Evolutionary conservation across 192 early-diverging fungal genomes (phyloP).

Genomic region (Linnemannia schmuckeri): DNA sequence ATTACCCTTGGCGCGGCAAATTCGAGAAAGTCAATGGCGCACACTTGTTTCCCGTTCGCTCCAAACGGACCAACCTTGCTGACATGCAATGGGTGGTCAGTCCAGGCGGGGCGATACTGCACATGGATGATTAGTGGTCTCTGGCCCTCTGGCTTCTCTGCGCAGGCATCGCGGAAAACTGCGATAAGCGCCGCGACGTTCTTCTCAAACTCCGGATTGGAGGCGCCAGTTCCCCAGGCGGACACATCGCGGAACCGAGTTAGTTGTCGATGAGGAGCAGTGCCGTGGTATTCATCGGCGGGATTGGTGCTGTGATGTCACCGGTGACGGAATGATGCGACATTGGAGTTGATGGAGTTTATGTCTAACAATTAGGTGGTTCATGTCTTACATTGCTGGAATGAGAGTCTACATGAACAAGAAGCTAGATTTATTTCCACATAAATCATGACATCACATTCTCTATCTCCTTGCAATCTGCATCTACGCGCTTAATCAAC

Average conservation of each 20-base stretch:
- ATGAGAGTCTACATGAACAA: no score
- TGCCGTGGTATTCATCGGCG: slow-evolving; percentile 24
- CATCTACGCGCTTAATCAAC: no score
- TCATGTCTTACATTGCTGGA: neutral
- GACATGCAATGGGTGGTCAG: slow-evolving; percentile 31
- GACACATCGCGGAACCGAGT: slow-evolving; percentile 25
- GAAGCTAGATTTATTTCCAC: no score
- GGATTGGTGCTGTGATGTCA: slow-evolving; percentile 21
- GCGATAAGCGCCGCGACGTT: slow-evolving; percentile 28
- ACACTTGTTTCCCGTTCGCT: slow-evolving; percentile 26
- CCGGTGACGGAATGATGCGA: slow-evolving; percentile 25
- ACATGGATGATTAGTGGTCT: slow-evolving; percentile 34
- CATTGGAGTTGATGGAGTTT: slow-evolving; percentile 21
- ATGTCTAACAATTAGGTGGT: neutral
- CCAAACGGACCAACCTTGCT: slow-evolving; percentile 35
- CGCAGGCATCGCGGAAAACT: slow-evolving; percentile 29
- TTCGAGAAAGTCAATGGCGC: slow-evolving; percentile 32
- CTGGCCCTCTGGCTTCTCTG: slow-evolving; percentile 28
- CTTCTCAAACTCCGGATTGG: slow-evolving; percentile 29
- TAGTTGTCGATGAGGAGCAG: slow-evolving; percentile 33
- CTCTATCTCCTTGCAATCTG: no score
- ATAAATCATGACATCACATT: no score
- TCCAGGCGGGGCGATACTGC: slow-evolving; percentile 34
- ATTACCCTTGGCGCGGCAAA: slow-evolving; percentile 31
- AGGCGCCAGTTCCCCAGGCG: slow-evolving; percentile 27